Evolutionary conservation across 345 rosid genomes (phyloP).

Genomic region (Punica granatum): DNA sequence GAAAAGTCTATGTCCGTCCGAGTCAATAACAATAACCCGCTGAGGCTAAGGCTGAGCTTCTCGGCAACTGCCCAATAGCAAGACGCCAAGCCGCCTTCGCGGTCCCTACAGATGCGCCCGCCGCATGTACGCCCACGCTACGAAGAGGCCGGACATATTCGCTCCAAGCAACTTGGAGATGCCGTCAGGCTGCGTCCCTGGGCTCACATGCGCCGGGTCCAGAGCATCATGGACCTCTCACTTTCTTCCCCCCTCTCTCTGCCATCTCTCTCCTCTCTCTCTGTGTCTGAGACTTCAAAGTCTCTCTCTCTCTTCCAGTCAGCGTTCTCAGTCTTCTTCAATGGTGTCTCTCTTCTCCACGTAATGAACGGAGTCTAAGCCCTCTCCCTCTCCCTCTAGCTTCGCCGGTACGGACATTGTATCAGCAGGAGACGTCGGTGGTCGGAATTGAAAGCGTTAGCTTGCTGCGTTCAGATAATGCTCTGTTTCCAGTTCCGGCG

Average conservation of each 20-base stretch:
- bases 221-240: neutral
- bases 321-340: constrained; percentile 1
- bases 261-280: too few species aligned
- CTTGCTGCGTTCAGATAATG: neutral
- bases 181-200: too few species aligned
- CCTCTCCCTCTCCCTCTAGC: neutral
- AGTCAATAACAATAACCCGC: neutral
- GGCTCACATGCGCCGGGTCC: neutral
- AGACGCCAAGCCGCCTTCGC: neutral
- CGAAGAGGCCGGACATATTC: too few species aligned
- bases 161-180: too few species aligned
- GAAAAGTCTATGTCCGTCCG: neutral
- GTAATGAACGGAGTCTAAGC: neutral
- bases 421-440: neutral
- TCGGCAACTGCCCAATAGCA: neutral
- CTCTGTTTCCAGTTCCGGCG: neutral
- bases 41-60: neutral
- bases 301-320: neutral
- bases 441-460: neutral
- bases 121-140: neutral
- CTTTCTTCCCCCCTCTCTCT: neutral
- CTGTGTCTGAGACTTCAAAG: neutral
- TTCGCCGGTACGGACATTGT: neutral
- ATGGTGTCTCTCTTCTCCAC: neutral
- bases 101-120: neutral